Conservation (phyloP, 257 asterid species). For the Salvia rosmarinus region DNA sequence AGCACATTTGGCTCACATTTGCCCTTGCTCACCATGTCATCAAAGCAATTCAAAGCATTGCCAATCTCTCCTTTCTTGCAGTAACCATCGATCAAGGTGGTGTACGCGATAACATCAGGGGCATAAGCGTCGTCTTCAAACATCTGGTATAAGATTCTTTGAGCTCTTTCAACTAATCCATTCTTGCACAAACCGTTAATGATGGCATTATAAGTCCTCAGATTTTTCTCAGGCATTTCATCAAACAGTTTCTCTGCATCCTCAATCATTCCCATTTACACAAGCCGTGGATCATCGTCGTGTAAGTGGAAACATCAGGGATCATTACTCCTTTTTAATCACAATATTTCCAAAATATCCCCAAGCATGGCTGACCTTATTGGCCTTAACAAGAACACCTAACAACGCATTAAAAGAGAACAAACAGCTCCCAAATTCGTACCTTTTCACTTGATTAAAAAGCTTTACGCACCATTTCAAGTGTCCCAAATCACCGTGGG, state of each 20-base stretch:
- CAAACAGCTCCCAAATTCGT: constrained; percentile 45
- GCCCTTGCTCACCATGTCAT: constrained; percentile 43
- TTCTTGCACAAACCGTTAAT: constrained; percentile 54
- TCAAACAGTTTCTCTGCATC: constrained; percentile 54
- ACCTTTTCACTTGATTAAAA: constrained; percentile 37
- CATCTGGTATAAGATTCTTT: constrained; percentile 39
- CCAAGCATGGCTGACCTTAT: constrained; percentile 42
- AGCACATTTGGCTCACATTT: constrained; percentile 45
- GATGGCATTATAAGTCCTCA: constrained; percentile 43
- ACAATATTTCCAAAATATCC: constrained; percentile 45
- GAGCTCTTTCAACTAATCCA: constrained; percentile 45
- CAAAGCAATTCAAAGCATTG: constrained; percentile 47
- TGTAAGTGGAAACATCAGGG: constrained; percentile 53
- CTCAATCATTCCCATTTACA: constrained; percentile 51
- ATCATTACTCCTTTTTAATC: constrained; percentile 36
- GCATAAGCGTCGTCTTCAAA: constrained; percentile 33
- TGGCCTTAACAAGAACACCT: constrained; percentile 53
- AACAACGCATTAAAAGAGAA: constrained; percentile 53
- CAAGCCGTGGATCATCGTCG: constrained; percentile 48
- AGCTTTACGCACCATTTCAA: constrained; percentile 44
- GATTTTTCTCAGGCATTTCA: constrained; percentile 46
- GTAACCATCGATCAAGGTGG: constrained; percentile 54
- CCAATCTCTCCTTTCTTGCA: constrained; percentile 45
- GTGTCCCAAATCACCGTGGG: constrained; percentile 59
- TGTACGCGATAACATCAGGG: constrained; percentile 46